Evolutionary conservation across 2,329 filamentous ascomycete species (phyloP).

Genomic region (Colletotrichum eremochloae): DNA sequence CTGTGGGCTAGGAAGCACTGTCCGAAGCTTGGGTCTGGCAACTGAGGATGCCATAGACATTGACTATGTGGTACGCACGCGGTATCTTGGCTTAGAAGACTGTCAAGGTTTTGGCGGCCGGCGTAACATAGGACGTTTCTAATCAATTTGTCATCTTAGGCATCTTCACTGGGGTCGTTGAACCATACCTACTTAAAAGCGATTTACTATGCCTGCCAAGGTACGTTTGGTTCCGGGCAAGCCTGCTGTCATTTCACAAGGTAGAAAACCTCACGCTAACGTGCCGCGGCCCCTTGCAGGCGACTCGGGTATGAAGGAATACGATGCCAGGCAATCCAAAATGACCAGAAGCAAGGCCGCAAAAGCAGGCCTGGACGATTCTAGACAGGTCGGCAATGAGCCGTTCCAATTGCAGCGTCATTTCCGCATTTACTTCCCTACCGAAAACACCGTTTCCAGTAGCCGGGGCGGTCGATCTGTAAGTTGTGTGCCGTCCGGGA

Average conservation of each 20-base stretch:
- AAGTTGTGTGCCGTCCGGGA: slow-evolving; percentile 48
- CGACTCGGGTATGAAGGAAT: slow-evolving; percentile 61
- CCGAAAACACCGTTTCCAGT: slow-evolving; percentile 73
- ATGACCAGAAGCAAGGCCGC: slow-evolving; percentile 48
- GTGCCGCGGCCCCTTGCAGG: slow-evolving; percentile 45
- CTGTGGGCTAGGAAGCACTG: slow-evolving; percentile 77
- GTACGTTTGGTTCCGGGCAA: slow-evolving; percentile 50
- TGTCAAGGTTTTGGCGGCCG: slow-evolving; percentile 30
- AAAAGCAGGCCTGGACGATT: slow-evolving; percentile 13
- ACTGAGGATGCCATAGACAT: slow-evolving; percentile 70
- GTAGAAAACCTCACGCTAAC: slow-evolving; percentile 21
- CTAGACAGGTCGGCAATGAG: slow-evolving; percentile 30
- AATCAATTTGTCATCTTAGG: slow-evolving; percentile 56
- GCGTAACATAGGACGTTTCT: slow-evolving; percentile 40
- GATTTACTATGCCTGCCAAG: slow-evolving; percentile 68
- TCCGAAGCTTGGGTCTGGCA: slow-evolving; percentile 73
- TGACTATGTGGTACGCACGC: slow-evolving; percentile 75
- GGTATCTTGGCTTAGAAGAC: slow-evolving; percentile 26
- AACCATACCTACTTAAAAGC: slow-evolving; percentile 74
- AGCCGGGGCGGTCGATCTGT: slow-evolving; percentile 75
- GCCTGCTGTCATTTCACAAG: slow-evolving; percentile 20
- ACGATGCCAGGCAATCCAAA: slow-evolving; percentile 54
- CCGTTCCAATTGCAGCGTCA: slow-evolving; percentile 55
- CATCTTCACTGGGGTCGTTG: slow-evolving; percentile 85
- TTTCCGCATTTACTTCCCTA: slow-evolving; percentile 86